A percentile compares a stretch with the other conserved stretches of the same genome.
Conservation (phyloP, 768 basidiomycete species). For the Hydnomerulius pinastri region DNA sequence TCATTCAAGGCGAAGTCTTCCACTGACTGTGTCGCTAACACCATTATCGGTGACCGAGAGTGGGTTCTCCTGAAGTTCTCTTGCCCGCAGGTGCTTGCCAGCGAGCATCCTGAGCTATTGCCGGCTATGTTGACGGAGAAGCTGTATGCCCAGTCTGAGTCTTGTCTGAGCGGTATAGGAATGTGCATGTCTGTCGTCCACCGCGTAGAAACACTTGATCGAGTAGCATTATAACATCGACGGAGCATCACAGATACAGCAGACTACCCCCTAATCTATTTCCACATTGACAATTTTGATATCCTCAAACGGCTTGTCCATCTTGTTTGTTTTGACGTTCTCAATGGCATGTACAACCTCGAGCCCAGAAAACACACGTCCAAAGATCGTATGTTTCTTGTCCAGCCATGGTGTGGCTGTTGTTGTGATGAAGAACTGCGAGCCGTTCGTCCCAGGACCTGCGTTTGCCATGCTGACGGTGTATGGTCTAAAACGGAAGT, state of each 20-base stretch:
- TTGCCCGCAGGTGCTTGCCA: conserved; percentile 42
- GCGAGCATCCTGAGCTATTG: conserved; percentile 12
- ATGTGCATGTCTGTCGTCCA: conserved; percentile 30
- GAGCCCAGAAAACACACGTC: conserved; percentile 81
- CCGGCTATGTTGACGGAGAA: conserved; percentile 26
- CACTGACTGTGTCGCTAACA: neutral
- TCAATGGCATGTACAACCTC: conserved; percentile 93
- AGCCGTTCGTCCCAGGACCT: conserved; percentile 88
- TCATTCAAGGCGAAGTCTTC: conserved; percentile 8
- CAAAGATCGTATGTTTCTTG: conserved; percentile 91
- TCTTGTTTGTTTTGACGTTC: conserved; percentile 82
- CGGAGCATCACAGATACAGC: too few relatives aligned
- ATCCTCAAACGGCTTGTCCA: conserved; percentile 90
- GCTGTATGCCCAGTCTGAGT: conserved; percentile 37
- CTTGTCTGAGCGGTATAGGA: conserved; percentile 29
- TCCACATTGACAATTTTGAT: conserved; percentile 87
- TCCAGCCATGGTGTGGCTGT: conserved; percentile 93
- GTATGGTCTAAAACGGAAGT: conserved; percentile 65
- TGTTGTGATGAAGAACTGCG: conserved; percentile 98
- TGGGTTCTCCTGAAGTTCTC: conserved; percentile 59
- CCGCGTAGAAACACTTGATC: conserved; percentile 40
- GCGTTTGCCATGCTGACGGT: conserved; percentile 96
- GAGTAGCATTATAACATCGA: conserved; percentile 54
- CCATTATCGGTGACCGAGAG: conserved; percentile 2
- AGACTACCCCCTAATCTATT: conserved; percentile 51